Conservation (phyloP, 169 alveolate genomes). For the Perkinsus chesapeaki region DNA sequence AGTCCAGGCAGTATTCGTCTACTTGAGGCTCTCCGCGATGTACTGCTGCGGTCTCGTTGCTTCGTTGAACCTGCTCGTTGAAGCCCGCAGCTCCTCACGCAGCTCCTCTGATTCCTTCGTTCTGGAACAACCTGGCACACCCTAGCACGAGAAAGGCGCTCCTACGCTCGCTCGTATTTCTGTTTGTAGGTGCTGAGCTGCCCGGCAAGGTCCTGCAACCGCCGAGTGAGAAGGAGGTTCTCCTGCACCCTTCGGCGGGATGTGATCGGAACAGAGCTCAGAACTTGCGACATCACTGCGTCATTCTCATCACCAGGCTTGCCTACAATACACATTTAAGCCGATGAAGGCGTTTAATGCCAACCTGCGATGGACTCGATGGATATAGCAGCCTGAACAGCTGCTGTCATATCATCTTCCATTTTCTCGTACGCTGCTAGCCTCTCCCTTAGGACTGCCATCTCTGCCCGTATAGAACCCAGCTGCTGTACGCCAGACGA, state of each 20-base stretch:
- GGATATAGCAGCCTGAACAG: background rate
- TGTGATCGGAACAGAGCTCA: background rate
- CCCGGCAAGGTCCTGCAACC: background rate
- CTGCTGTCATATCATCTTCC: background rate
- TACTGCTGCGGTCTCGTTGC: background rate
- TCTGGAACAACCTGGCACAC: background rate
- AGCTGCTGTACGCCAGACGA: background rate
- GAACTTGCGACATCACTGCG: background rate
- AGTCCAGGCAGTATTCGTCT: background rate
- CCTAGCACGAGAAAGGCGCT: background rate
- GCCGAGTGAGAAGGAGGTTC: background rate
- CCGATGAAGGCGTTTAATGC: background rate
- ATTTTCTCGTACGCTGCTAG: background rate
- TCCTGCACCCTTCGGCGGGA: background rate
- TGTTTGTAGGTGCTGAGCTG: background rate
- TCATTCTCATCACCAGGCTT: background rate
- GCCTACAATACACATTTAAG: background rate
- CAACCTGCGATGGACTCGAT: background rate
- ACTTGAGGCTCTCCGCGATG: background rate
- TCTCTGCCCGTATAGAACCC: background rate
- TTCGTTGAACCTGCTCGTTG: background rate
- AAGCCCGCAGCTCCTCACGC: background rate
- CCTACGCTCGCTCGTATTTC: background rate
- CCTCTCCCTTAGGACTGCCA: background rate
- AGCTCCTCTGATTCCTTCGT: background rate